Base-by-base conservation (phyloP, 805 yeast genomes). In the Torulaspora gathmanii region DNA sequence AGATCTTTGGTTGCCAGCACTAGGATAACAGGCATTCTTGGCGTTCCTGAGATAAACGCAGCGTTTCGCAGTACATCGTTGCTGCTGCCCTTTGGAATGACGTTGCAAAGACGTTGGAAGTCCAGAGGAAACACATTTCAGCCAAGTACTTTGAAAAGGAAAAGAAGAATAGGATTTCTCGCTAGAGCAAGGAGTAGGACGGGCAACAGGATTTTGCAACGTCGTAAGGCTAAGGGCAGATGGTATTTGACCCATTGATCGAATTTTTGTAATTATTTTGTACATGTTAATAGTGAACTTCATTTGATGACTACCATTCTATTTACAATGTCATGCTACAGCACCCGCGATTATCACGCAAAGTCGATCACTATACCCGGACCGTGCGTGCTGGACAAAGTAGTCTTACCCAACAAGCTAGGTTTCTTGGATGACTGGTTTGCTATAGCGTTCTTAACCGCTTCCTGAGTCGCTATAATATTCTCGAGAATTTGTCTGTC, bases 111-210 rank as follows among this genome's bases (percentile, higher is more conserved):
- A 45, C 72, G 96, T 73, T 83, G 90, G 84, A 82, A 87, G 63
- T 74, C 91, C 30, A 80, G 96, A 70, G 98, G 99, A 68, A 85
- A 87, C 70, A 87, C 96, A 15, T 91, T 84, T 68, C 97, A 91
- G 68, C 99, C 99, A 42, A 83, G 88, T 50, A 88, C 95, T 4
- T 71, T 87, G 52, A 87, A 86, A 64, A 78, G 98, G 65, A 93
- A 93, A 73, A 82, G 96, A 67, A 80, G 85, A 27, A 74, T 85
- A 46, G 99, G 99, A 0, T 93, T 90, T 58, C 73, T 93, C 63
- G 88, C 95, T 10, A 79, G 97, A 63, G 77, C 84, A 67, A 79
- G 82, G 61, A 69, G 84, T 5, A 78, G 75, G 56, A 75, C 78
- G 29, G 97, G 97, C 6, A 78, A 91, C 55, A 86, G 81, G 61